These are phyloP conservation scores for Trichophyton simii DNA, from an alignment of 2,329 filamentous ascomycete genomes.

Conservation along the genomic window DNA sequence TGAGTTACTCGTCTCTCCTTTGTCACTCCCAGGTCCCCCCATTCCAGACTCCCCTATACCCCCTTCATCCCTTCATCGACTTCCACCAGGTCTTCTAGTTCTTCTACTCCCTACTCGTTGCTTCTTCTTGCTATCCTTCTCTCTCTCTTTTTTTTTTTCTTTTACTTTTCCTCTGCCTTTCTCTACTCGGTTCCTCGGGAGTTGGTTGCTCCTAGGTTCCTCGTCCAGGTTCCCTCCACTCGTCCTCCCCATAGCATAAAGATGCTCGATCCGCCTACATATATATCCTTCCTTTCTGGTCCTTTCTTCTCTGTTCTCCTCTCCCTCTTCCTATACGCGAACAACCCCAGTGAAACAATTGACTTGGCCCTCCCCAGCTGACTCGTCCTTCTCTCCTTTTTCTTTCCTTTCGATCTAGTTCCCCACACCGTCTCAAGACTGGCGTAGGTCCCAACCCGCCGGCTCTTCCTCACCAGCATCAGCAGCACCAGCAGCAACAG, in stretches of 20 bases:
- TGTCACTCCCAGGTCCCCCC: slow-evolving; percentile 2
- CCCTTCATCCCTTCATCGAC: neutral
- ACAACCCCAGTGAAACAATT: slow-evolving; percentile 6
- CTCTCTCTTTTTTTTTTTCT: neutral
- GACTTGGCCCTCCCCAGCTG: slow-evolving; percentile 3
- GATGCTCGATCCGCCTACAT: slow-evolving; percentile 10
- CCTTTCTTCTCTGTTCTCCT: slow-evolving; percentile 5
- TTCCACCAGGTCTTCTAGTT: neutral
- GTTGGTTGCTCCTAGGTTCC: slow-evolving; percentile 4
- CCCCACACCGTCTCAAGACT: slow-evolving; percentile 32
- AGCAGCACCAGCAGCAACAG: neutral
- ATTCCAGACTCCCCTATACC: neutral
- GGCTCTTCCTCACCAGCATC: slow-evolving; percentile 18
- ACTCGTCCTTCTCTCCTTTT: slow-evolving; percentile 9
- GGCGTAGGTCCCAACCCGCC: slow-evolving; percentile 24
- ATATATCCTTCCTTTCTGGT: slow-evolving; percentile 7
- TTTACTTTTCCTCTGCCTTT: slow-evolving; percentile 2
- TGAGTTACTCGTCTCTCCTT: slow-evolving; percentile 11
- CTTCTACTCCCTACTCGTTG: neutral
- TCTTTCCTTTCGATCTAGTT: slow-evolving; percentile 18
- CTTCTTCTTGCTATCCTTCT: neutral
- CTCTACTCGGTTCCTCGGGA: slow-evolving; percentile 5
- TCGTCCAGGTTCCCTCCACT: slow-evolving; percentile 8
- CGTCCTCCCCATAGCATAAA: slow-evolving; percentile 11
- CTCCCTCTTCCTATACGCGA: slow-evolving; percentile 9